Conservation (phyloP, 108 stramenopile genomes). For the Parietichytrium sp. region DNA sequence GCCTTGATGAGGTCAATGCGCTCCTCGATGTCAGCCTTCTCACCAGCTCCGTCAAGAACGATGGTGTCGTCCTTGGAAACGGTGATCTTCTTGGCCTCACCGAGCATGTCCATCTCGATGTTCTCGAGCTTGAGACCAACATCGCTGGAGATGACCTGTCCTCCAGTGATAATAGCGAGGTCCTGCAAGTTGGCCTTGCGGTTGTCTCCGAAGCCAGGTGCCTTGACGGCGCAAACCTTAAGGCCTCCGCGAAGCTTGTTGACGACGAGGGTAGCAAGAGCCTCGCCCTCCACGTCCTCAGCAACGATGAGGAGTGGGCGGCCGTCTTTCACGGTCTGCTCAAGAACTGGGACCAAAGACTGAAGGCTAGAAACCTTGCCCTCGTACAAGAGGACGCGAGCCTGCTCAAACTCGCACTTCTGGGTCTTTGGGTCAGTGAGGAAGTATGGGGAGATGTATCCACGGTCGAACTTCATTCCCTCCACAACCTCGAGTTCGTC, state of each 20-base stretch:
- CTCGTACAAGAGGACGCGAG: slow-evolving; percentile 92
- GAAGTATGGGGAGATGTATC: slow-evolving; percentile 99
- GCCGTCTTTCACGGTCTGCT: slow-evolving; percentile 86
- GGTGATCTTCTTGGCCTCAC: slow-evolving; percentile 84
- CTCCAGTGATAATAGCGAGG: slow-evolving; percentile 95
- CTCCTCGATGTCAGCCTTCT: slow-evolving; percentile 79
- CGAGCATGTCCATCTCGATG: slow-evolving; percentile 80
- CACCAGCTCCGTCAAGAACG: slow-evolving; percentile 89
- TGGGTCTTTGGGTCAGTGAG: slow-evolving; percentile 98
- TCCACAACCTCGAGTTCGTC: slow-evolving; percentile 99
- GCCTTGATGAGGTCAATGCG: slow-evolving; percentile 88
- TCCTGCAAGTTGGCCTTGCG: slow-evolving; percentile 99
- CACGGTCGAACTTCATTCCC: slow-evolving; percentile 99
- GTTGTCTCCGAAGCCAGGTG: slow-evolving; percentile 99
- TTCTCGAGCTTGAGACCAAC: slow-evolving; percentile 96
- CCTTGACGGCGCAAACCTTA: slow-evolving; percentile 99
- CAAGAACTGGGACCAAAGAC: slow-evolving; percentile 90
- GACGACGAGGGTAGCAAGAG: slow-evolving; percentile 96
- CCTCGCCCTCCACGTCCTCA: slow-evolving; percentile 98
- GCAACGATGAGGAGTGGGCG: slow-evolving; percentile 92
- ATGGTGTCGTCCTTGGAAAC: slow-evolving; percentile 98
- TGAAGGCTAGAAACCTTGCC: slow-evolving; percentile 95
- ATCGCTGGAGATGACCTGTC: slow-evolving; percentile 94
- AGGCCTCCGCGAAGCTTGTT: slow-evolving; percentile 98
- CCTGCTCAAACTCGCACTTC: slow-evolving; percentile 89